Base-by-base conservation (phyloP, 78 protist genomes). In the Planoprotostelium fungivorum region DNA sequence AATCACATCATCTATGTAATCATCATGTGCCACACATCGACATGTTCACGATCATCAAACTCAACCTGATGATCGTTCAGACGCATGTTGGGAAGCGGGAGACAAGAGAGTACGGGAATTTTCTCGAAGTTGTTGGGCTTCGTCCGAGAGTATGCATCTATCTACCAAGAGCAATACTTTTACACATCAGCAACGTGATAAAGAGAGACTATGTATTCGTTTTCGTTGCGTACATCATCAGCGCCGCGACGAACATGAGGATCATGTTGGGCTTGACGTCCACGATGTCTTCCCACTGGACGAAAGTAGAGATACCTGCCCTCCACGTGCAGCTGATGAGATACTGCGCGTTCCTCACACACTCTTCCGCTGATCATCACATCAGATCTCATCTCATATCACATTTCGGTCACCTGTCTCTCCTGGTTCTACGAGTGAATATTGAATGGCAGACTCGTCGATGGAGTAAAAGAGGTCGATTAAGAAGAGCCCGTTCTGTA, bases 231-330 rank as follows among this genome's bases (percentile, higher is more conserved):
- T 25, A 51, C 73, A 51, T 51, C 73, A 51, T 51, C 31, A 51
- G 73, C 16, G 73, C 73, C 31, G 94, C 94, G 1, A 94, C 92
- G 36, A 94, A 91, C 28, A 93, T 87, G 25, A 94, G 28, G 73
- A 95, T 84, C 96, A 94, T 90, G 87, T 96, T 96, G 35, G 95
- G 95, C 35, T 93, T 94, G 37, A 96, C 96, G 51, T 96, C 97
- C 23, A 95, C 96, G 28, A 96, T 85, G 87, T 96, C 97, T 39
- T 96, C 97, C 89, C 93, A 89, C 1, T 92, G 94, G 28, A 93
- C 83, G 91, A 95, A 96, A 23, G 94, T 88, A 85, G 94, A 92
- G 86, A 94, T 92, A 37, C 96, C 96, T 29, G 92, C 38, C 29
- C 95, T 96, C 73, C 97, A 37, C 28, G 97, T 96, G 5, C 89